These are phyloP conservation scores for Astrocystis sublimbata DNA, from an alignment of 495 filamentous ascomycete genomes.

Conservation along the genomic window DNA sequence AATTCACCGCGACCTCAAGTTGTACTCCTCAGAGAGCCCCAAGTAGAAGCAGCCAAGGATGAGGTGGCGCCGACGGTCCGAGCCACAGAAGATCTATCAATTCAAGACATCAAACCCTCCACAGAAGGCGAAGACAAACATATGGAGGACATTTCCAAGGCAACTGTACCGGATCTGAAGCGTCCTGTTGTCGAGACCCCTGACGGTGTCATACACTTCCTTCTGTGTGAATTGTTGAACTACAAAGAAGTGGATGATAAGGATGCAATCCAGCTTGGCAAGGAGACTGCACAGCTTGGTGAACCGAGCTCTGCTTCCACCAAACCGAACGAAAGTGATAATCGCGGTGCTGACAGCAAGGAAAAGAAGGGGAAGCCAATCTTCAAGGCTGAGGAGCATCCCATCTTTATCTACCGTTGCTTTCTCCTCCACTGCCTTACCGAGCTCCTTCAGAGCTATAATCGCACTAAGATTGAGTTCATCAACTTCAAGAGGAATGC, in stretches of 20 bases:
- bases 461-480: conserved; percentile 93
- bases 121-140: conserved; percentile 56
- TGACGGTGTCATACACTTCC: conserved; percentile 93
- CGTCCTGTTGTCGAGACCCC: conserved; percentile 86
- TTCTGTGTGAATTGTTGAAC: conserved; percentile 89
- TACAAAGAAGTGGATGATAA: conserved; percentile 91
- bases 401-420: conserved; percentile 94
- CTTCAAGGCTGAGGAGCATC: conserved; percentile 91
- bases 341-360: conserved; percentile 40
- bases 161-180: conserved; percentile 64
- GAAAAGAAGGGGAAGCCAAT: conserved; percentile 74
- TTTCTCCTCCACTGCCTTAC: conserved; percentile 92
- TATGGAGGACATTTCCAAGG: conserved; percentile 60
- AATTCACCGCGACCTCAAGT: conserved; percentile 52
- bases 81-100: conserved; percentile 55
- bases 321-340: conserved; percentile 24
- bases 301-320: conserved; percentile 38
- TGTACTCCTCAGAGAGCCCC: conserved; percentile 38
- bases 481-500: conserved; percentile 95
- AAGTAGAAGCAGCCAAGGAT: conserved; percentile 38
- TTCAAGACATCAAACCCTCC: conserved; percentile 54
- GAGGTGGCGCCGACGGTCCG: conserved; percentile 47
- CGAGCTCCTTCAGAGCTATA: conserved; percentile 91
- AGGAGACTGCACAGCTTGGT: conserved; percentile 50
- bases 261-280: conserved; percentile 50